Evolutionary conservation across 208 protist species (phyloP).

Genomic region (Entamoeba histolytica): DNA sequence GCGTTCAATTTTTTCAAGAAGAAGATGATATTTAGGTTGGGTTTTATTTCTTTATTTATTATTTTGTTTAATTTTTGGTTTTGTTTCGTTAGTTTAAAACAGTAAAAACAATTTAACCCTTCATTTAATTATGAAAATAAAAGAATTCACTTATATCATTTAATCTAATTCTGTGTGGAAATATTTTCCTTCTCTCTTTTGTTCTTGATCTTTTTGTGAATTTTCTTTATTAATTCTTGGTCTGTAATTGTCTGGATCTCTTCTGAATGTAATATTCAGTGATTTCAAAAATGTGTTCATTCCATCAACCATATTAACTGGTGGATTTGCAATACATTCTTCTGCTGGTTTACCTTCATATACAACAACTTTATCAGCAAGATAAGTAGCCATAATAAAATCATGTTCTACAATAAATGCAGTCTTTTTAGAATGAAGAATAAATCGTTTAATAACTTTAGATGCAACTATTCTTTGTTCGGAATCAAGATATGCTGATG

Average conservation of each 20-base stretch:
- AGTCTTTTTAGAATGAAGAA: conserved; percentile 91
- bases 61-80: too few relatives aligned
- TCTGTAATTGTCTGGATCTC: conserved; percentile 88
- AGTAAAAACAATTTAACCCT: too few relatives aligned
- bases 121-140: too few relatives aligned
- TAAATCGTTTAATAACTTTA: conserved; percentile 68
- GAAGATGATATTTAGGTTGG: too few relatives aligned
- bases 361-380: conserved; percentile 95
- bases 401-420: conserved; percentile 99
- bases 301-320: conserved; percentile 42
- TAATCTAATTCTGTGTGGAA: conserved; percentile 59
- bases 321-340: conserved; percentile 57
- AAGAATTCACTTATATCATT: not conserved
- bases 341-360: conserved; percentile 83
- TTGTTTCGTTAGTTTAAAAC: too few relatives aligned
- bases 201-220: conserved; percentile 81
- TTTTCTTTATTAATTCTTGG: conserved; percentile 97
- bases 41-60: too few relatives aligned
- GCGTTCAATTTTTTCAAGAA: not conserved
- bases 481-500: conserved; percentile 95
- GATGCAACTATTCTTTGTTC: conserved; percentile 94
- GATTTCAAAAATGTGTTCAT: conserved; percentile 88
- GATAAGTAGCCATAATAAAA: conserved; percentile 99
- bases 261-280: conserved; percentile 89
- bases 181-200: conserved; percentile 85